A percentile compares a stretch with the other conserved stretches of the same genome.
phyloP scores from a whole-genome alignment of 1,284 basidiomycete species.

The Salmacisia buchloeana region DNA sequence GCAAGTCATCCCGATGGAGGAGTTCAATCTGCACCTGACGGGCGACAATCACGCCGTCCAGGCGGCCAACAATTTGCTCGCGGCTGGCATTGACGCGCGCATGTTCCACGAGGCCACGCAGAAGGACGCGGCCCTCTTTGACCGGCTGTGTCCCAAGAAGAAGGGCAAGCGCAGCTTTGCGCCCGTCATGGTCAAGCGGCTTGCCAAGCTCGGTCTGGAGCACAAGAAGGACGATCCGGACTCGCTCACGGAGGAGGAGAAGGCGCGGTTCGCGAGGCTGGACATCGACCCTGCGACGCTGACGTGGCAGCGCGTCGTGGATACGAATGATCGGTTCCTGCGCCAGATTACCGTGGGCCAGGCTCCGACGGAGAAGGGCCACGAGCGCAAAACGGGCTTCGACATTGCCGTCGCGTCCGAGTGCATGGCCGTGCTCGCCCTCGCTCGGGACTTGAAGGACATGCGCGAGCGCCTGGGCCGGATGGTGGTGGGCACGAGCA shows the following conservation, averaged over 20 bases:
- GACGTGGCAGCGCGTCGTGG: constrained; percentile 93
- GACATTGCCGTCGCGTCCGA: constrained; percentile 97
- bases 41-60: constrained; percentile 98
- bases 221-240: constrained; percentile 75
- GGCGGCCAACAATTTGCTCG: constrained; percentile 93
- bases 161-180: constrained; percentile 93
- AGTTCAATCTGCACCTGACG: constrained; percentile 94
- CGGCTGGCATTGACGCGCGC: constrained; percentile 91
- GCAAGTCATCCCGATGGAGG: constrained; percentile 98
- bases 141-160: constrained; percentile 81
- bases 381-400: constrained; percentile 81
- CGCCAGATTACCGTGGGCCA: constrained; percentile 90
- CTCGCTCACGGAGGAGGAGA: constrained; percentile 87
- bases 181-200: constrained; percentile 89
- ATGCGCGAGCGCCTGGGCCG: constrained; percentile 84
- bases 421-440: constrained; percentile 94
- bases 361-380: constrained; percentile 81
- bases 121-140: constrained; percentile 88
- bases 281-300: constrained; percentile 87
- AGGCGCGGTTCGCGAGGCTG: constrained; percentile 79
- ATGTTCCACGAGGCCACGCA: constrained; percentile 98
- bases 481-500: constrained; percentile 96
- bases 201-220: constrained; percentile 89
- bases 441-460: constrained; percentile 79
- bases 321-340: constrained; percentile 94